These are phyloP conservation scores for Aphanocladium album DNA, from an alignment of 2,329 filamentous ascomycete genomes.

Conservation along the genomic window DNA sequence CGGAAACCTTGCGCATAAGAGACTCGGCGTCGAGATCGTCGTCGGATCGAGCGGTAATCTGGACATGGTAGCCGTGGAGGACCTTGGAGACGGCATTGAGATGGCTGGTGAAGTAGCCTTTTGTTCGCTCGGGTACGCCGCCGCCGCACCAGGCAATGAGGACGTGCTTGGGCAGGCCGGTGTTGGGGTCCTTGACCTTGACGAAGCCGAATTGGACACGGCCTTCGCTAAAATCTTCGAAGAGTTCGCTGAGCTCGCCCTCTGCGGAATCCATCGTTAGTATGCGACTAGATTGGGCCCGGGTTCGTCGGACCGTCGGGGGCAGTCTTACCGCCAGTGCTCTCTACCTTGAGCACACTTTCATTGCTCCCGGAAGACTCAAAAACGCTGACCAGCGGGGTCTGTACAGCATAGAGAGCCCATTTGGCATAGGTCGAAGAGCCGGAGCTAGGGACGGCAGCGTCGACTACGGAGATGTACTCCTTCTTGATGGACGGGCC, in stretches of 20 bases:
- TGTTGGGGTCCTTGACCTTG: constrained; percentile 95
- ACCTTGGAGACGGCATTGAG: constrained; percentile 83
- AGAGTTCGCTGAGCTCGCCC: constrained; percentile 81
- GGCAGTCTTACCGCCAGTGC: constrained; percentile 65
- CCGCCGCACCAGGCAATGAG: constrained; percentile 96
- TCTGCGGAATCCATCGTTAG: constrained; percentile 46
- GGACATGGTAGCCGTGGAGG: constrained; percentile 94
- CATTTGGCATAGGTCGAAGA: constrained; percentile 87
- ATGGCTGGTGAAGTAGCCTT: constrained; percentile 97
- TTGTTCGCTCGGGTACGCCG: constrained; percentile 95
- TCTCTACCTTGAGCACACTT: constrained; percentile 91
- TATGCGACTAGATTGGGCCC: constrained; percentile 16
- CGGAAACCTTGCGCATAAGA: constrained; percentile 89
- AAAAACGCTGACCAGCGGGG: constrained; percentile 88
- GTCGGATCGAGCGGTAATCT: constrained; percentile 91
- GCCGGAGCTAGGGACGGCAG: constrained; percentile 44
- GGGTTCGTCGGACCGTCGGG: constrained; percentile 2
- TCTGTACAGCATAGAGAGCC: constrained; percentile 90
- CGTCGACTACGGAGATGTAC: constrained; percentile 57
- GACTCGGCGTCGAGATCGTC: constrained; percentile 79
- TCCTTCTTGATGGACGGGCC: constrained; percentile 81
- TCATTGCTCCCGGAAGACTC: constrained; percentile 83
- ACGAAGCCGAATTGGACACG: constrained; percentile 95
- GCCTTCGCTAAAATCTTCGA: constrained; percentile 96
- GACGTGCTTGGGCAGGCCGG: constrained; percentile 80